Evolutionary conservation across 345 rosid genomes (phyloP).

Genomic region (Citrus medica): DNA sequence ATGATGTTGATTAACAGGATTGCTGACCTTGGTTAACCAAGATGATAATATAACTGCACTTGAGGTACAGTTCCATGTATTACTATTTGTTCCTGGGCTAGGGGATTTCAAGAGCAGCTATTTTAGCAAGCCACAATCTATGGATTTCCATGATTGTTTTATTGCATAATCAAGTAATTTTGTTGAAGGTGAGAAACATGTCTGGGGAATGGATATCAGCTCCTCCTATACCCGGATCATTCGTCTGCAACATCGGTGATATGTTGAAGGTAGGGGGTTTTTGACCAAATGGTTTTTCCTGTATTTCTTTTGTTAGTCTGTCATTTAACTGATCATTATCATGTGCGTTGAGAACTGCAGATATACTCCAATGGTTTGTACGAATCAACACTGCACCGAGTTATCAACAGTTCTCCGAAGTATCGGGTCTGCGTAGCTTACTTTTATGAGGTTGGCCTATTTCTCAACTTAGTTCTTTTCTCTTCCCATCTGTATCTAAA

Average conservation of each 20-base stretch:
- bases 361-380: constrained; percentile 78
- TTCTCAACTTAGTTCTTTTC: background rate
- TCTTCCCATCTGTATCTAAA: too few relatives aligned
- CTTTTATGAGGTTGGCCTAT: constrained; percentile 67
- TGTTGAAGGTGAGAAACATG: constrained; percentile 66
- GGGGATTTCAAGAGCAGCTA: background rate
- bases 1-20: constrained; percentile 30
- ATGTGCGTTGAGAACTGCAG: constrained; percentile 31
- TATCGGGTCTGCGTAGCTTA: constrained; percentile 69
- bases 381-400: constrained; percentile 74
- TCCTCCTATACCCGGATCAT: constrained; percentile 74
- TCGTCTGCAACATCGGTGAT: constrained; percentile 92
- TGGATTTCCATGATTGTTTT: too few relatives aligned
- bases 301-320: background rate
- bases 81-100: background rate
- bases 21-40: constrained; percentile 82
- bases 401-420: constrained; percentile 53
- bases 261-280: constrained; percentile 68
- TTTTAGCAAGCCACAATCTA: background rate
- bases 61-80: constrained; percentile 36
- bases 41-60: constrained; percentile 81
- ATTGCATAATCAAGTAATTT: background rate
- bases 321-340: background rate
- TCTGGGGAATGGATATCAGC: constrained; percentile 88
- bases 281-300: background rate